phyloP scores from a whole-genome alignment of 2,329 filamentous ascomycete genomes.

The Parafenestella ontariensis region DNA sequence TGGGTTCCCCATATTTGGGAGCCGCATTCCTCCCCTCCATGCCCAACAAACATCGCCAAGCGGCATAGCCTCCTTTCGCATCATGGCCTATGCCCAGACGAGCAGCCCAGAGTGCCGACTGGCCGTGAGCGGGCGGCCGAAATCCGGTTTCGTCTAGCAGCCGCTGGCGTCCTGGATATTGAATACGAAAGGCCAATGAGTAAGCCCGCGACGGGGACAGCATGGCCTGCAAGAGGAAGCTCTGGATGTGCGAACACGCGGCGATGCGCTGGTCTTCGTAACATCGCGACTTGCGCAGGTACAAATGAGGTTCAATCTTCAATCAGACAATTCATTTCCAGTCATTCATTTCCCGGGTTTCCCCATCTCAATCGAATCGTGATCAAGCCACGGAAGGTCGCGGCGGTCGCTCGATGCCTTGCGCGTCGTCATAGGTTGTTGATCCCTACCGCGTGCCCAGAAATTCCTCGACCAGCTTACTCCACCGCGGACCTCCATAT shows the following conservation, averaged over 20 bases:
- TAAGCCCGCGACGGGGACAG: slow-evolving; percentile 20
- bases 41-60: slow-evolving; percentile 25
- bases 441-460: slow-evolving; percentile 19
- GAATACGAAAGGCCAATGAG: slow-evolving; percentile 25
- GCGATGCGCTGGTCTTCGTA: not conserved
- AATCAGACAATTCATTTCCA: too few relatives aligned
- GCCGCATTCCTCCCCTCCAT: slow-evolving; percentile 16
- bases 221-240: slow-evolving; percentile 21
- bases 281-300: not conserved
- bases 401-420: not conserved
- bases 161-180: slow-evolving; percentile 16
- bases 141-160: slow-evolving; percentile 29
- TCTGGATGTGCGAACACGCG: slow-evolving; percentile 3
- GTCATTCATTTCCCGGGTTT: too few relatives aligned
- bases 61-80: slow-evolving; percentile 18
- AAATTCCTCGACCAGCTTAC: slow-evolving; percentile 19
- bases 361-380: too few relatives aligned
- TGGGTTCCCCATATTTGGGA: slow-evolving; percentile 11
- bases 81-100: slow-evolving; percentile 25
- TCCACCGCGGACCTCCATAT: slow-evolving; percentile 18
- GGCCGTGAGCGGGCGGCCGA: slow-evolving; percentile 19
- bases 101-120: slow-evolving; percentile 19
- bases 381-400: not conserved
- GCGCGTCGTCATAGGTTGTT: slow-evolving; percentile 15
- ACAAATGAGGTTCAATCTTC: not conserved